Evolutionary conservation across 148 eudicot genomes (phyloP).

Genomic region (Chenopodium quinoa): DNA sequence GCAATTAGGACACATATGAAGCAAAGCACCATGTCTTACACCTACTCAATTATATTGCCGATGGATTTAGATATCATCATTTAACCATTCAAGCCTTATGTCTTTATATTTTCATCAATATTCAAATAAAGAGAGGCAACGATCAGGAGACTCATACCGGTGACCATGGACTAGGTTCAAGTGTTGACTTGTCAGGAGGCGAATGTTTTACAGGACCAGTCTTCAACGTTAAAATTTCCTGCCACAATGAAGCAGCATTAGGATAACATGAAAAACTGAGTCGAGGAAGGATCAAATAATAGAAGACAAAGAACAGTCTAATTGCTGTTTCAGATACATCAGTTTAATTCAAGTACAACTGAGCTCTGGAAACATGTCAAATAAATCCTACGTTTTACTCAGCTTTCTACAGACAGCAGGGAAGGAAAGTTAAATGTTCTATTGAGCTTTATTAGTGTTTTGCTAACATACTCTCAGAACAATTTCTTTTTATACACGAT

Average conservation of each 20-base stretch:
- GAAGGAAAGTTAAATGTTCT: too few species aligned
- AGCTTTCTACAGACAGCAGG: neutral
- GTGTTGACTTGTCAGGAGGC: slow-evolving; percentile 67
- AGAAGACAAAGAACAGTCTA: neutral
- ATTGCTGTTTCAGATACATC: neutral
- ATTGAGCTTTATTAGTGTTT: too few species aligned
- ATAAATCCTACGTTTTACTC: neutral
- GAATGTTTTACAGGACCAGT: slow-evolving; percentile 93
- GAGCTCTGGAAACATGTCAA: neutral
- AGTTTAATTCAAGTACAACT: neutral
- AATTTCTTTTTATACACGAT: too few species aligned
- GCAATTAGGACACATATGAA: neutral
- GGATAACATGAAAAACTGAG: neutral
- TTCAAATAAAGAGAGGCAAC: neutral
- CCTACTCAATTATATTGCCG: neutral
- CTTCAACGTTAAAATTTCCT: slow-evolving; percentile 83
- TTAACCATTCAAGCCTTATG: neutral
- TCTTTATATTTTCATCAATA: neutral
- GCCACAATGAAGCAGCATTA: slow-evolving; percentile 26
- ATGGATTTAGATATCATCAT: neutral
- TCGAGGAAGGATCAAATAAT: neutral
- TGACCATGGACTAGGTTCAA: slow-evolving; percentile 97
- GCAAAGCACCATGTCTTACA: neutral
- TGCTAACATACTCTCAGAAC: too few species aligned
- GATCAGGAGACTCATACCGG: slow-evolving; percentile 62